Conservation (phyloP, 768 basidiomycete genomes). For the Termitomyces sp. region DNA sequence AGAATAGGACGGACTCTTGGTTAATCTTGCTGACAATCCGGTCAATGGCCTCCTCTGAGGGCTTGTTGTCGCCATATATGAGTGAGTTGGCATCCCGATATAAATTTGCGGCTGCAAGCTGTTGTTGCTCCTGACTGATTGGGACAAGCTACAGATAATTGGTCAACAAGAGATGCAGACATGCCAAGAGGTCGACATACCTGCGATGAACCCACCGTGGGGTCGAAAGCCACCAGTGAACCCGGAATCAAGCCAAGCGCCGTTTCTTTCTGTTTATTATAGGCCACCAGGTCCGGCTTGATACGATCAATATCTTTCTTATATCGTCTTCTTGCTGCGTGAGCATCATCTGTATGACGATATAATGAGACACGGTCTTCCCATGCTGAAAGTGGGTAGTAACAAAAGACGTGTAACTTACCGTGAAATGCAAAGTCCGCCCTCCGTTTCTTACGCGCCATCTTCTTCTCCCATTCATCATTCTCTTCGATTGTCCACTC, state of each 20-base stretch:
- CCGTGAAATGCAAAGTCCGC: slow-evolving; percentile 92
- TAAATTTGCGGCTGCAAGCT: slow-evolving; percentile 68
- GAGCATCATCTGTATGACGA: slow-evolving; percentile 65
- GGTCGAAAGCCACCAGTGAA: slow-evolving; percentile 58
- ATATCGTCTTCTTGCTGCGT: slow-evolving; percentile 84
- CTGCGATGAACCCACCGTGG: slow-evolving; percentile 37
- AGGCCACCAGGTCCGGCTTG: slow-evolving; percentile 82
- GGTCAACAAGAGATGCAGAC: background rate
- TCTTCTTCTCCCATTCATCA: slow-evolving; percentile 93
- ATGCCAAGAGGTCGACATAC: slow-evolving; percentile 18
- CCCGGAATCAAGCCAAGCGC: slow-evolving; percentile 72
- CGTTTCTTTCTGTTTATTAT: slow-evolving; percentile 86
- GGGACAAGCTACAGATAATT: slow-evolving; percentile 36
- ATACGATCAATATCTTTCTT: slow-evolving; percentile 88
- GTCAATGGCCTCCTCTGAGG: slow-evolving; percentile 93
- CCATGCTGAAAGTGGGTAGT: background rate
- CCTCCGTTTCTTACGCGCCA: slow-evolving; percentile 73
- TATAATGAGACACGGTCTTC: background rate
- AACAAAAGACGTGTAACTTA: slow-evolving; percentile 30
- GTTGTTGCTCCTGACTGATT: slow-evolving; percentile 60
- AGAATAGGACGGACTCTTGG: slow-evolving; percentile 62
- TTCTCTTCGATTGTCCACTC: slow-evolving; percentile 95
- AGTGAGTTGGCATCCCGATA: slow-evolving; percentile 94
- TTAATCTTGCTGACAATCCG: slow-evolving; percentile 89
- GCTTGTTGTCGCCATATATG: slow-evolving; percentile 93